These are phyloP conservation scores for Rhodotorula sp. DNA, from an alignment of 1,284 basidiomycete genomes.

Conservation along the genomic window DNA sequence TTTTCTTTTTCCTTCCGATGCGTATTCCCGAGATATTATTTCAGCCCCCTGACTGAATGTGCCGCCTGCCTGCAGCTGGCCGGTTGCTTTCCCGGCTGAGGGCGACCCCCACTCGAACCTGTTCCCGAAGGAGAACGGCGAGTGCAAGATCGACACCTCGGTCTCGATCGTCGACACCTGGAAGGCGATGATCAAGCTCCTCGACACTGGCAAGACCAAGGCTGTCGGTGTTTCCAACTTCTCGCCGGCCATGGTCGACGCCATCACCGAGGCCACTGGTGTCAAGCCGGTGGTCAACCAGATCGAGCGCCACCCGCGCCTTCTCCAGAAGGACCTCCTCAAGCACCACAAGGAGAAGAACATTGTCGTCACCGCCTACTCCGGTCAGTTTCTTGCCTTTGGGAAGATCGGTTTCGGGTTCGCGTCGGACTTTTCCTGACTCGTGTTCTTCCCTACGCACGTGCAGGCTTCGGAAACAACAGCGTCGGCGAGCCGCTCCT, in stretches of 20 bases:
- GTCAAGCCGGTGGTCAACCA: constrained; percentile 32
- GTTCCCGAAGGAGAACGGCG: constrained; percentile 56
- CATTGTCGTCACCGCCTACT: constrained; percentile 24
- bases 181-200: constrained; percentile 70
- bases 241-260: constrained; percentile 33
- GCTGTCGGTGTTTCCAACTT: constrained; percentile 44
- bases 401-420: not conserved
- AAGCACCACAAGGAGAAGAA: constrained; percentile 39
- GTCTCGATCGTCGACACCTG: constrained; percentile 73
- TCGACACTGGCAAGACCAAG: constrained; percentile 45
- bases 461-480: constrained; percentile 49
- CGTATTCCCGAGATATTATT: too few species aligned
- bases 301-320: constrained; percentile 40
- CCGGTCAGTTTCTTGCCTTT: not conserved
- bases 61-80: constrained; percentile 67
- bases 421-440: not conserved
- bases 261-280: constrained; percentile 40
- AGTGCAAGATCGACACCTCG: constrained; percentile 60
- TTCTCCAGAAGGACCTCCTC: constrained; percentile 38
- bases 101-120: constrained; percentile 48
- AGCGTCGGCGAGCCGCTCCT: constrained; percentile 36
- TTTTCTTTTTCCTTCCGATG: not conserved
- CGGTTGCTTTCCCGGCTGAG: constrained; percentile 54
- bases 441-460: too few species aligned
- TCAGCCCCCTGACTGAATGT: constrained; percentile 52